Percentiles rank a stretch among this genome's conserved stretches.
Conservation (phyloP, 306 rosid species). For the Parietaria judaica region DNA sequence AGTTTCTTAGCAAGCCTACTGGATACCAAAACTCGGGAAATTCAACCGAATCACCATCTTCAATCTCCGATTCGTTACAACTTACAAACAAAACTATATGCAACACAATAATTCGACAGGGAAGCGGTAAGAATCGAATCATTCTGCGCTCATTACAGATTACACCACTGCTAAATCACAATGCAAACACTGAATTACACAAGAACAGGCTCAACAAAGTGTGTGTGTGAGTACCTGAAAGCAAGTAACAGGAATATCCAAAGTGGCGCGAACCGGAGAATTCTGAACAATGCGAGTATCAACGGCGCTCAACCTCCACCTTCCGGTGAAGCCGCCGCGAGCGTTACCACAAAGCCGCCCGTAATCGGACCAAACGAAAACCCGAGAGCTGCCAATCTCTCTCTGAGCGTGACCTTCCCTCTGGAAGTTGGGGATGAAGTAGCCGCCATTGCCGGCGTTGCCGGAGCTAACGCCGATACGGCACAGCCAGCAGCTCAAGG, state of each 20-base stretch:
- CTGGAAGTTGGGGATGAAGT: background rate
- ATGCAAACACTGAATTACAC: too few species aligned
- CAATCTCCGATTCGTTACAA: too few species aligned
- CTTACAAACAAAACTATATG: too few species aligned
- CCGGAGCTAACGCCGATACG: conserved; percentile 15
- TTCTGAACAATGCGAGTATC: conserved; percentile 41
- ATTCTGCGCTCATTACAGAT: too few species aligned
- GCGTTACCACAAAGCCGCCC: conserved; percentile 20
- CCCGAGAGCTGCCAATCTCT: conserved; percentile 27
- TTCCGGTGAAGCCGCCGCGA: conserved; percentile 6
- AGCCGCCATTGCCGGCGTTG: background rate
- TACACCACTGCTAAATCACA: too few species aligned
- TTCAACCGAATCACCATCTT: too few species aligned
- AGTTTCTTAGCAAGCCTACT: too few species aligned
- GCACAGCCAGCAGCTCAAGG: conserved; percentile 31
- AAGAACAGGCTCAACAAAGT: too few species aligned
- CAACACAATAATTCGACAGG: too few species aligned
- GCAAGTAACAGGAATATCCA: conserved; percentile 80
- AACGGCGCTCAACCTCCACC: conserved; percentile 49
- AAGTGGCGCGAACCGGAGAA: conserved; percentile 24
- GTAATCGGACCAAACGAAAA: conserved; percentile 25
- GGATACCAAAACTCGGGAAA: too few species aligned
- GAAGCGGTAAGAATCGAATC: too few species aligned
- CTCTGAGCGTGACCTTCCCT: conserved; percentile 18
- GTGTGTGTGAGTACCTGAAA: too few species aligned